A percentile compares a stretch with the other conserved stretches of the same genome.
phyloP scores from a whole-genome alignment of 1,284 basidiomycete genomes.

The Leccinum insolens region DNA sequence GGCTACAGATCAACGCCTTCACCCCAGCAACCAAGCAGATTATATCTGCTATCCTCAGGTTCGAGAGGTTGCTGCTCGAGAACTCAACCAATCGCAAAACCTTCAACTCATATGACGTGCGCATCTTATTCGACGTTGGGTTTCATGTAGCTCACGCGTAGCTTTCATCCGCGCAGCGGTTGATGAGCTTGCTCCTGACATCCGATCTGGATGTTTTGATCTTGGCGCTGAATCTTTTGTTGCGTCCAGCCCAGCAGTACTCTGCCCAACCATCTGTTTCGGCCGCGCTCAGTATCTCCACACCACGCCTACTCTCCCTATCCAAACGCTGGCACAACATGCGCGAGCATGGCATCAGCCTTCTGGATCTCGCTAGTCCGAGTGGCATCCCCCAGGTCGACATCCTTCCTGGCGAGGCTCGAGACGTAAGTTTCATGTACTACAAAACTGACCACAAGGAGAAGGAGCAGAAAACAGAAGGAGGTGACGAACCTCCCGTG shows the following conservation, averaged over 20 bases:
- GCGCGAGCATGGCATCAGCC: too few relatives aligned
- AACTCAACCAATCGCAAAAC: slow-evolving; percentile 99
- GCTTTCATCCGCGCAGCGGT: slow-evolving; percentile 56
- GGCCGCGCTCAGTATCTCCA: slow-evolving; percentile 78
- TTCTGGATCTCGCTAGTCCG: too few relatives aligned
- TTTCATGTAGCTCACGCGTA: slow-evolving; percentile 21
- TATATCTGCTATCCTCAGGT: slow-evolving; percentile 82
- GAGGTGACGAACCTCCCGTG: slow-evolving; percentile 36
- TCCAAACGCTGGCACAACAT: too few relatives aligned
- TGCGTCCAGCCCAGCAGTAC: too few relatives aligned
- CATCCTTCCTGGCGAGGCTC: too few relatives aligned
- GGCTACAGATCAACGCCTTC: slow-evolving; percentile 78
- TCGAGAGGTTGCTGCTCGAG: slow-evolving; percentile 90
- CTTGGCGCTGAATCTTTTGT: slow-evolving; percentile 80
- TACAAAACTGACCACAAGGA: too few relatives aligned
- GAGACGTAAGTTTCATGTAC: too few relatives aligned
- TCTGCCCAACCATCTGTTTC: slow-evolving; percentile 69
- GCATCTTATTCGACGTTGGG: slow-evolving; percentile 34
- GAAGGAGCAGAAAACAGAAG: too few relatives aligned
- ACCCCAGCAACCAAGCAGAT: slow-evolving; percentile 76
- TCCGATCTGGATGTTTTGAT: slow-evolving; percentile 91
- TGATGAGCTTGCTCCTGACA: too few relatives aligned
- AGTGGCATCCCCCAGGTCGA: too few relatives aligned
- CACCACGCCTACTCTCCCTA: slow-evolving; percentile 54
- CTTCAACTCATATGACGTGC: slow-evolving; percentile 95